Evolutionary conservation across 306 rosid genomes (phyloP).

Genomic region (Carpinus viminea): DNA sequence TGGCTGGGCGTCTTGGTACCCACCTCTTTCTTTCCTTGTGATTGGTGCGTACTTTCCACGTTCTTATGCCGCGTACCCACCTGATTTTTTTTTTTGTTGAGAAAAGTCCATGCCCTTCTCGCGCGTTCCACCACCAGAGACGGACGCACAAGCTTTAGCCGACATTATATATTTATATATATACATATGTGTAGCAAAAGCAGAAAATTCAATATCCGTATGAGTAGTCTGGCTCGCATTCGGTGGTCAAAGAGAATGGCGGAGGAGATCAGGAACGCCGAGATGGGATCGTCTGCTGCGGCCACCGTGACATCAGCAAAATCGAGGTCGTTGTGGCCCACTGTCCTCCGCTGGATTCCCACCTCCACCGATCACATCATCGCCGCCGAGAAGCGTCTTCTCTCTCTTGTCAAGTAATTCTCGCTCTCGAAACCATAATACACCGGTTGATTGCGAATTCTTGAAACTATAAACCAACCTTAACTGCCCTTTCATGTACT

Average conservation of each 20-base stretch:
- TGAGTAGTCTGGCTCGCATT: conserved; percentile 56
- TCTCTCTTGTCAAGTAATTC: conserved; percentile 82
- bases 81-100: no score
- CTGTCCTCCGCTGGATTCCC: conserved; percentile 89
- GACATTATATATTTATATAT: background rate
- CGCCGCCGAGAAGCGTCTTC: conserved; percentile 89
- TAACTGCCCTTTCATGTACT: background rate
- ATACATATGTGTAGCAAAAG: background rate
- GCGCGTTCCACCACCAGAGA: no score
- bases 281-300: conserved; percentile 33
- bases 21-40: background rate
- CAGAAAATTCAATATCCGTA: background rate
- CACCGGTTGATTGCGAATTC: background rate
- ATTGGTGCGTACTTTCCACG: background rate
- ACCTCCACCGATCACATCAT: conserved; percentile 80
- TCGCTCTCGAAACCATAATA: conserved; percentile 29
- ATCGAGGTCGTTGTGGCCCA: conserved; percentile 66
- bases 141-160: background rate
- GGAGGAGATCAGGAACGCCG: conserved; percentile 50
- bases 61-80: background rate
- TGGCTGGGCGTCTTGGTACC: background rate
- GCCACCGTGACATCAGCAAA: conserved; percentile 11
- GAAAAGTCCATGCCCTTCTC: no score
- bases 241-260: conserved; percentile 58
- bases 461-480: no score